Base-by-base conservation (phyloP, 306 rosid genomes). In the Prunus mongolica region DNA sequence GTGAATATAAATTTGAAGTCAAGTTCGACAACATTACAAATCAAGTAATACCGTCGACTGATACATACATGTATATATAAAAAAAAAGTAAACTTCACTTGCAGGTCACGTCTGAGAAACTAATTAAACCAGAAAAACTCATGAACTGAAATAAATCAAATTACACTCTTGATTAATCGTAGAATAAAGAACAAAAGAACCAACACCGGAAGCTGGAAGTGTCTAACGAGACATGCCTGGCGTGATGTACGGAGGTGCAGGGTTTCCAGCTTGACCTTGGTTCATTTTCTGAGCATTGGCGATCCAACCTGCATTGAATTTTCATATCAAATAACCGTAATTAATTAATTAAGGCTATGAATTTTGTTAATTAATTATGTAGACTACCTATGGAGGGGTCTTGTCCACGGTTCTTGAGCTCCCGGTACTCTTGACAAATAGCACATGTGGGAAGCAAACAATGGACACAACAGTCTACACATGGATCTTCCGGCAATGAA, bases 151-250 rank as follows among this genome's bases (percentile, higher is more conserved):
- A 52, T 5, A 56, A n/a, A 20, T 11, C 19, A 19, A 56, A 20
- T 56, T 20, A 56, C 64, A 58, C 16, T 22, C 65, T 20, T 58
- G 32, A 52, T 49, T 49, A 2, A 62, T 62, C 44, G 38, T 27
- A 25, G 12, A 61, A 61, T 30, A 44, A 61, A 61, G 32, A 24
- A 58, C 10, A 15, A 22, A 24, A 58, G 65, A 58, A 24, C 27
- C 12, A 56, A 56, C 3, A 13, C 1, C 8, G 32, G 3, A 24
- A 58, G 14, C 64, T 1, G 12, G 62, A 19, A 19, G 24, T 38
- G 44, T 54, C 75, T 75, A 75, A 50, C 79, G 79, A 41, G 27
- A 27, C 79, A 75, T 75, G 50, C 79, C 72, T 0, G 72, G 52
- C 1, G 46, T 11, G 13, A 75, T 11, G 28, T 49, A 2, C 20